Conservation (phyloP, 2,329 filamentous ascomycete genomes). For the Xylariomycetidae sp. region DNA sequence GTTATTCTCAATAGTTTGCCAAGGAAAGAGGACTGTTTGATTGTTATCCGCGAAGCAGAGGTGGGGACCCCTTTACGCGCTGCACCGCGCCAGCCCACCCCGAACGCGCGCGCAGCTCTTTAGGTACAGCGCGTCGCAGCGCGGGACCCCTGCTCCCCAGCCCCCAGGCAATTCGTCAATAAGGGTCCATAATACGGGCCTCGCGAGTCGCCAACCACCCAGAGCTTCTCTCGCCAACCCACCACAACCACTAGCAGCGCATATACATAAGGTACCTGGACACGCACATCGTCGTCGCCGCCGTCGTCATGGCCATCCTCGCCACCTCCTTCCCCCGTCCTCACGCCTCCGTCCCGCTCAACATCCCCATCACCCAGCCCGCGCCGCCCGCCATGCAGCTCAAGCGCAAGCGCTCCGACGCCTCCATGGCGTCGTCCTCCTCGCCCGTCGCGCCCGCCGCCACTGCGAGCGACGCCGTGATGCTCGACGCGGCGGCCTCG, state of each 20-base stretch:
- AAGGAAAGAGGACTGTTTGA: too few species aligned
- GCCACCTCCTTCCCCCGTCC: not conserved
- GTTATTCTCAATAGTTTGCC: too few species aligned
- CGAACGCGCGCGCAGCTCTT: too few species aligned
- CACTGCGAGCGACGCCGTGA: slow-evolving; percentile 22
- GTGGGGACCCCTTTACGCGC: too few species aligned
- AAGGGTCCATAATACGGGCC: too few species aligned
- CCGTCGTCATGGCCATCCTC: not conserved
- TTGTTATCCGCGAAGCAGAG: too few species aligned
- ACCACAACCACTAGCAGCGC: not conserved
- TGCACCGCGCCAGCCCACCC: too few species aligned
- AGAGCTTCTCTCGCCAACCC: not conserved
- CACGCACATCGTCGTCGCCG: too few species aligned
- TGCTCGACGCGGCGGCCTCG: slow-evolving; percentile 23
- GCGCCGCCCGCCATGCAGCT: slow-evolving; percentile 38
- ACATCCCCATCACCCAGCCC: not conserved
- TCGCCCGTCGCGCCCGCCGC: slow-evolving; percentile 34
- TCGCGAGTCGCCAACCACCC: not conserved
- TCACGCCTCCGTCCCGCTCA: not conserved
- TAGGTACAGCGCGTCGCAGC: too few species aligned
- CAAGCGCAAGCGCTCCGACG: slow-evolving; percentile 60
- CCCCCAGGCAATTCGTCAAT: too few species aligned
- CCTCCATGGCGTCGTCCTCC: slow-evolving; percentile 46
- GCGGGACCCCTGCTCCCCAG: too few species aligned
- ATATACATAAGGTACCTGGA: too few species aligned